These are phyloP conservation scores for Populus hybrid DNA, from an alignment of 441 rosid species.

Conservation along the genomic window DNA sequence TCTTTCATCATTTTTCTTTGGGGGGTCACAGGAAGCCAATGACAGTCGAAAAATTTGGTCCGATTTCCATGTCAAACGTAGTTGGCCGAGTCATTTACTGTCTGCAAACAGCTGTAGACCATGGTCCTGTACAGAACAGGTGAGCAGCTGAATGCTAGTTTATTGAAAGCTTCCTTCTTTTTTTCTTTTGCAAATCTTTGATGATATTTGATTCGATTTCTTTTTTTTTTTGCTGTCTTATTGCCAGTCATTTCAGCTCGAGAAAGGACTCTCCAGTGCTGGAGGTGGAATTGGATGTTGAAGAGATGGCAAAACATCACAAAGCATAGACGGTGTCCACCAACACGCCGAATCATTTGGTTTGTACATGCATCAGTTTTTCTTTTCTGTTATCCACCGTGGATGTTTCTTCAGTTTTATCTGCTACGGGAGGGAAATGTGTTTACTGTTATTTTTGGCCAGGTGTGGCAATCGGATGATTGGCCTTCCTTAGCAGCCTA, in stretches of 20 bases:
- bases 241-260: conserved; percentile 57
- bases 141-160: conserved; percentile 22
- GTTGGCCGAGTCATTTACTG: conserved; percentile 86
- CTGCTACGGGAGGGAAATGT: conserved; percentile 1
- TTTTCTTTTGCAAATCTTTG: neutral
- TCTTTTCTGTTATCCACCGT: conserved; percentile 2
- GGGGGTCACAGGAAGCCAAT: conserved; percentile 64
- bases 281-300: conserved; percentile 86
- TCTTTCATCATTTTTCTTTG: neutral
- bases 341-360: conserved; percentile 13
- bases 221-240: conserved; percentile 1
- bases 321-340: conserved; percentile 36
- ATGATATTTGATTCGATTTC: neutral
- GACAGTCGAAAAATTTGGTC: conserved; percentile 89
- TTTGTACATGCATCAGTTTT: conserved; percentile 9
- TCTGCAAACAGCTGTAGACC: conserved; percentile 77
- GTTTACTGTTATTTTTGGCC: neutral
- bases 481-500: conserved; percentile 6
- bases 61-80: conserved; percentile 64
- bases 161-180: neutral
- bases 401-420: conserved; percentile 8
- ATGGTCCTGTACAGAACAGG: conserved; percentile 94
- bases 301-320: conserved; percentile 84
- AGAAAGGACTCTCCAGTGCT: conserved; percentile 66
- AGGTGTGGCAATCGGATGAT: conserved; percentile 1